These are phyloP conservation scores for Caloboletus firmus DNA, from an alignment of 1,284 basidiomycete species.

Conservation along the genomic window DNA sequence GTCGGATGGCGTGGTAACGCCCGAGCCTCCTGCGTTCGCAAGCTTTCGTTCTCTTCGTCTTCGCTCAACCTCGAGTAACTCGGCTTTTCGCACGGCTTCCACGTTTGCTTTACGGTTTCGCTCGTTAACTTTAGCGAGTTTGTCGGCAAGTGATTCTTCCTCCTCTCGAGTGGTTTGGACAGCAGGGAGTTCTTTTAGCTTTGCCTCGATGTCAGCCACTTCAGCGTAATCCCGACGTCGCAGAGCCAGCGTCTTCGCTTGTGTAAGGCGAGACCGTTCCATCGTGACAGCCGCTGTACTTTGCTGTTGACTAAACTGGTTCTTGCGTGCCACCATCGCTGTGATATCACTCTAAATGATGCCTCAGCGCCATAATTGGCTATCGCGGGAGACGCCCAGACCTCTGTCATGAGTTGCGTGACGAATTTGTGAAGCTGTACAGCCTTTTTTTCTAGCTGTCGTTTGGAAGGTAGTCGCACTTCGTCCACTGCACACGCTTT, in stretches of 20 bases:
- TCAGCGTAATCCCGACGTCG: constrained; percentile 68
- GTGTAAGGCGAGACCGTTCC: constrained; percentile 62
- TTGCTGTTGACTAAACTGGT: constrained; percentile 49
- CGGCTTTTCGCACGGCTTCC: constrained; percentile 76
- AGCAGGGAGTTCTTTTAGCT: constrained; percentile 55
- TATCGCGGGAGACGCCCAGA: constrained; percentile 30
- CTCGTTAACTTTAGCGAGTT: constrained; percentile 82
- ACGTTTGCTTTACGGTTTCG: constrained; percentile 81
- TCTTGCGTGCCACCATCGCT: constrained; percentile 70
- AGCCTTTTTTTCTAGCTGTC: constrained; percentile 62
- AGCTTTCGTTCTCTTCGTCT: constrained; percentile 66
- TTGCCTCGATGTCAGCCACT: constrained; percentile 56
- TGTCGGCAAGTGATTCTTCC: constrained; percentile 44
- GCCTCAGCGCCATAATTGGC: constrained; percentile 4
- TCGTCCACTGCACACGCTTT: constrained; percentile 53
- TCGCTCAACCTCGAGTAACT: constrained; percentile 64
- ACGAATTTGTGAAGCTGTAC: constrained; percentile 59
- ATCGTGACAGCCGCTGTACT: constrained; percentile 46
- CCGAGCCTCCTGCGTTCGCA: constrained; percentile 43
- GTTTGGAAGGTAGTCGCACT: constrained; percentile 64
- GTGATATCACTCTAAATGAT: constrained; percentile 59
- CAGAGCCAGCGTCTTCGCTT: constrained; percentile 67
- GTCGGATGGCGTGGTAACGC: constrained; percentile 50
- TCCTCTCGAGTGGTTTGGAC: constrained; percentile 38
- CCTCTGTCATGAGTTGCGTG: constrained; percentile 74